These are phyloP conservation scores for Sclerospora graminicola DNA, from an alignment of 352 stramenopile species.

Conservation along the genomic window DNA sequence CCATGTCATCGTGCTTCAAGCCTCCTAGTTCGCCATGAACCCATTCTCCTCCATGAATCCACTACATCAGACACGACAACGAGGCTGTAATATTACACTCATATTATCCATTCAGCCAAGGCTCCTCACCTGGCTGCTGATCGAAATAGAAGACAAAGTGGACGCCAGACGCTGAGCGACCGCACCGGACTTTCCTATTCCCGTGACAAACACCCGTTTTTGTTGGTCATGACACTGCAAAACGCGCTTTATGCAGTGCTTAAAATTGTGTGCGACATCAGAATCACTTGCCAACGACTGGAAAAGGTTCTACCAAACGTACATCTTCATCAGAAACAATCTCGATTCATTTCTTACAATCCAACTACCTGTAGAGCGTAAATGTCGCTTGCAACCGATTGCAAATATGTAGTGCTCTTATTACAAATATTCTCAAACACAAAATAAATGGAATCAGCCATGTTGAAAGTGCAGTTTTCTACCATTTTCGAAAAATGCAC, in stretches of 20 bases:
- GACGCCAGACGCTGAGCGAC: constrained; percentile 61
- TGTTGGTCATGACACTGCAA: constrained; percentile 35
- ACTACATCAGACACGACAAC: constrained; percentile 19
- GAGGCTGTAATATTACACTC: not conserved
- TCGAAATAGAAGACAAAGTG: constrained; percentile 58
- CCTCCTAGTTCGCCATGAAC: constrained; percentile 69
- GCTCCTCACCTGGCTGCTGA: constrained; percentile 49
- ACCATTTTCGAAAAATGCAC: no score
- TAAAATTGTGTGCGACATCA: constrained; percentile 17
- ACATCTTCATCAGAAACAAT: not conserved
- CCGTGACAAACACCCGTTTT: constrained; percentile 49
- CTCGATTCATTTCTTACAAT: not conserved
- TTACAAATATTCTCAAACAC: not conserved
- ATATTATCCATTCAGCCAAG: not conserved
- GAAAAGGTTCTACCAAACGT: constrained; percentile 28
- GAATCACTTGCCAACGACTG: constrained; percentile 20
- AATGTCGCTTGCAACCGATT: not conserved
- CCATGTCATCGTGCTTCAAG: constrained; percentile 44
- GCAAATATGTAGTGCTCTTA: not conserved
- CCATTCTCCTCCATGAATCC: constrained; percentile 73
- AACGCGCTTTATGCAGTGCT: constrained; percentile 21
- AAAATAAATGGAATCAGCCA: not conserved
- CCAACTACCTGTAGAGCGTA: not conserved
- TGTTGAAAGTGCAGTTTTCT: no score
- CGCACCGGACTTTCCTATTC: constrained; percentile 75